A percentile compares a stretch with the other conserved stretches of the same genome.
These are phyloP conservation scores for Pichia kluyveri DNA, from an alignment of 805 yeast genomes.

Conservation along the genomic window DNA sequence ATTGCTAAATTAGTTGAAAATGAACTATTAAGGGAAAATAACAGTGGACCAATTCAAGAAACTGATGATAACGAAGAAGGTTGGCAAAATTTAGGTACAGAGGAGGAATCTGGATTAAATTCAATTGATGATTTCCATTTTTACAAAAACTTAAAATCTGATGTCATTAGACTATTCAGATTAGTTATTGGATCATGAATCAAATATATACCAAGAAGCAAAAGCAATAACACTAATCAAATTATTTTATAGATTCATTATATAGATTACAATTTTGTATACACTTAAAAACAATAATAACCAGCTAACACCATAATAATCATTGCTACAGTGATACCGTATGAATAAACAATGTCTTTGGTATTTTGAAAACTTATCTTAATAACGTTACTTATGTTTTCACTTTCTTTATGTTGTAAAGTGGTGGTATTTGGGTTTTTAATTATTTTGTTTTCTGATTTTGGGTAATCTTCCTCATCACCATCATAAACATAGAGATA, in stretches of 20 bases:
- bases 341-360: too few relatives aligned
- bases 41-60: background rate
- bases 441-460: background rate
- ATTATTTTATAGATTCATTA: too few relatives aligned
- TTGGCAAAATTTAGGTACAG: conserved; percentile 17
- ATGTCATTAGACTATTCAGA: conserved; percentile 15
- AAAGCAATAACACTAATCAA: too few relatives aligned
- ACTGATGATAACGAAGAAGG: conserved; percentile 13
- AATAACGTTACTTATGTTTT: too few relatives aligned
- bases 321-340: too few relatives aligned
- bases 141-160: conserved; percentile 17
- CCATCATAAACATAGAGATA: conserved; percentile 6
- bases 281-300: too few relatives aligned
- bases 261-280: too few relatives aligned
- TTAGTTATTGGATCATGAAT: conserved; percentile 1
- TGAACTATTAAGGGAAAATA: conserved; percentile 6
- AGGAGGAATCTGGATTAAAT: conserved; percentile 5
- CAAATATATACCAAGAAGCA: too few relatives aligned
- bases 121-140: conserved; percentile 20
- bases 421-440: background rate
- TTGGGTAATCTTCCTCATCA: conserved; percentile 40
- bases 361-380: too few relatives aligned
- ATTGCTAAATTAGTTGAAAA: conserved; percentile 6
- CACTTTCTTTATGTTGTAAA: too few relatives aligned
- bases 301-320: too few relatives aligned